A percentile compares a stretch with the other conserved stretches of the same genome.
These are phyloP conservation scores for Polyporus tsugae DNA, from an alignment of 1,284 basidiomycete genomes.

Conservation along the genomic window DNA sequence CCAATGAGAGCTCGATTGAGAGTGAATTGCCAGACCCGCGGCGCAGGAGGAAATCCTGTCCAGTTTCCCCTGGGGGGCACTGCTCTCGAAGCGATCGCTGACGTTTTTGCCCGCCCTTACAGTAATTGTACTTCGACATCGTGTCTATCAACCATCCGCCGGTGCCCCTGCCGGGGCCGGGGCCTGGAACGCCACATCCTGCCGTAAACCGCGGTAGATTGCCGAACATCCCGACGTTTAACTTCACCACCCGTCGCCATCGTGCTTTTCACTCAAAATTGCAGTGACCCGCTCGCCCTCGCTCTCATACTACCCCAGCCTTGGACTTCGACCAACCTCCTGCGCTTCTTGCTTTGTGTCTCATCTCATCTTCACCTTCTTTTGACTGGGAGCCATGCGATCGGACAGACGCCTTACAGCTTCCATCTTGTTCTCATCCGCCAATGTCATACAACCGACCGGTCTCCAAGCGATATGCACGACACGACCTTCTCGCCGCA, in stretches of 20 bases:
- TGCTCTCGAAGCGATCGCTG: neutral
- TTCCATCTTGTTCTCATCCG: slow-evolving; percentile 10
- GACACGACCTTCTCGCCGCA: neutral
- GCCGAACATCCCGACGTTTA: neutral
- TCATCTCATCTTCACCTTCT: neutral
- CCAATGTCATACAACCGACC: slow-evolving; percentile 2
- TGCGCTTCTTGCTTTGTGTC: neutral
- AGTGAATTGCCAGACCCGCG: neutral
- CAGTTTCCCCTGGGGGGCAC: neutral
- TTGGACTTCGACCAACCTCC: neutral
- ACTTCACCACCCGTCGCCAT: neutral
- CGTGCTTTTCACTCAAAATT: neutral
- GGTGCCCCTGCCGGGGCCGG: neutral
- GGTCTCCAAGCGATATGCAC: neutral
- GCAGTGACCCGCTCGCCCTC: neutral
- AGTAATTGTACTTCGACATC: neutral
- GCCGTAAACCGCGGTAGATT: neutral
- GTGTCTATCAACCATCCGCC: neutral
- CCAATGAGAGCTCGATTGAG: neutral
- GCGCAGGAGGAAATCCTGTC: neutral
- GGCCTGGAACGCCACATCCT: neutral
- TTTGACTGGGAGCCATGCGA: slow-evolving; percentile 1
- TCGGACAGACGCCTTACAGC: neutral
- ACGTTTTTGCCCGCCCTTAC: slow-evolving; percentile 1
- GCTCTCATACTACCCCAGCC: neutral